Base-by-base conservation (phyloP, 768 basidiomycete species). In the Boletus subparvulus region DNA sequence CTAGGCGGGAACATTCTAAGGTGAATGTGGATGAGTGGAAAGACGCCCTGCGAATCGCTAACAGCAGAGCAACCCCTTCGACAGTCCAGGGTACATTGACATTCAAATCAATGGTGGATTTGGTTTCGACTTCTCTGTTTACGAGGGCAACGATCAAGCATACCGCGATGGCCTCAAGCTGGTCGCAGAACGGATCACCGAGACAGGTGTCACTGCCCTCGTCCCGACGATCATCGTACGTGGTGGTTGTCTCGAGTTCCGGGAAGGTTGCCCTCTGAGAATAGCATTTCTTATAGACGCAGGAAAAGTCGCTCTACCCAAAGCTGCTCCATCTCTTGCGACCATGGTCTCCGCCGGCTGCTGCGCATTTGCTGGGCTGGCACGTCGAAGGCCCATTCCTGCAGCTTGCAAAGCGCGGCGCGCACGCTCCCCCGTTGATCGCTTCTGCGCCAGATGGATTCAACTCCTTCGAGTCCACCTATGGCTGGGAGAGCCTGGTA, bases 321-420 rank as follows among this genome's bases (percentile, higher is more conserved):
- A 85, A 85, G 60, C 66, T 93, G 30, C 76, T 93, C 2, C 74
- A 77, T 54, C 78, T 92, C 17, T 78, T 94, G 28, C 80, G 80
- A 36, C 90, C 91, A 1, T 84, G 83, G 65, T 82, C 84, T 14
- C 80, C 83, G 14, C 75, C 82, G 0, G 75, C 62, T 11, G 87
- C 87, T 11, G 92, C 93, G 0, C 86, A 82, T 35, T 70, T 93
- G 4, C 81, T 95, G 13, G 94, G 94, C 28, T 95, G 90, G 87
- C 94, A 96, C 61, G 90, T 83, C 28, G 94, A 96, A 72, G 94
- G 94, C 0, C 93, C 94, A 0, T 95, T 94, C 76, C 79, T 94
- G 42, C 86, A 92, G 52, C 73, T 83, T 40, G 79, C 80, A n/a
- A 93, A 93, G 69, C 85, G 88, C 43, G 94, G 94, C 3, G 91